Base-by-base conservation (phyloP, 208 protist species). In the Crithidia fasciculata region DNA sequence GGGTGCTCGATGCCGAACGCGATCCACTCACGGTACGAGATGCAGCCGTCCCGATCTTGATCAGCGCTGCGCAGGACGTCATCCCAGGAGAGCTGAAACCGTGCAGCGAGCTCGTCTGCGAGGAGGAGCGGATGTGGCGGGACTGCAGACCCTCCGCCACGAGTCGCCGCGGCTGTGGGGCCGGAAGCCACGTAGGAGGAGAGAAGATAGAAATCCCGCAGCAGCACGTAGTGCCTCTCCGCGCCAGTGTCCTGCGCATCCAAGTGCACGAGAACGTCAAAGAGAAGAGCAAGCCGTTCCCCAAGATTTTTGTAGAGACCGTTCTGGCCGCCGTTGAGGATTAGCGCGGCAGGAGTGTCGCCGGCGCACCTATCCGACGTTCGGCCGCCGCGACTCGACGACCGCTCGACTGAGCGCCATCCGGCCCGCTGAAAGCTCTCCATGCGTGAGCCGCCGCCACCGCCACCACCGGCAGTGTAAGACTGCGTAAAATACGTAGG, bases 11-110 rank as follows among this genome's bases (percentile, higher is more conserved):
- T 74, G 37, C 76, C 72, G 63, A 85, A 92, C 13, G 70, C 45
- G 15, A 84, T 65, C 87, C 89, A 92, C 49, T 92, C 87, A 39
- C 73, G 43, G 71, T 82, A 90, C 36, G 69, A 56, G 57, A 92
- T 74, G 65, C 83, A 73, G 12, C 76, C 80, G 53, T 88, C 85
- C 16, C 85, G 56, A 53, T 91, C 83, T 43, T 54, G 41, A 67
- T 92, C 89, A 4, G 89, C 87, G 44, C 56, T 55, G n/a, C 70
- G 78, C 43, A 92, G 19, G 16, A 92, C 53, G 37, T 74, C 75
- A 52, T 88, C 60, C 54, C 77, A 77, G 39, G 58, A 43, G 45
- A 64, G 61, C 37, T 72, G 41, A 56, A 65, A 64, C 37, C 36
- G 56, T 8, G 58, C 16, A 5, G 37, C 8, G 6, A 75, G 79